Percentiles rank a stretch among this genome's conserved stretches.
phyloP scores from a whole-genome alignment of 1,284 basidiomycete genomes.

The Cerioporus squamosus region DNA sequence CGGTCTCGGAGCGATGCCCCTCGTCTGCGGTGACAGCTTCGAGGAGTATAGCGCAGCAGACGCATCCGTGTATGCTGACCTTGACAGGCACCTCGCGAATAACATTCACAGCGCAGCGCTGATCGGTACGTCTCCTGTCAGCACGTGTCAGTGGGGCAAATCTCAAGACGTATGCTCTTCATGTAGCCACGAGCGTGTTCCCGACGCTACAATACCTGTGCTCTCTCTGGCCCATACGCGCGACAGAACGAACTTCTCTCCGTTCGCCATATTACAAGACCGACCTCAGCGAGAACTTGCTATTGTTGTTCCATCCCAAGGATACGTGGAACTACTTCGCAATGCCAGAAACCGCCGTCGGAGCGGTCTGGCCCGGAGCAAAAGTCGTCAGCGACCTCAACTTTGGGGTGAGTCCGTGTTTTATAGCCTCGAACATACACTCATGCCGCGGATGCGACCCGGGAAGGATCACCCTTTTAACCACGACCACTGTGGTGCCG shows the following conservation, averaged over 20 bases:
- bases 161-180: neutral
- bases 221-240: neutral
- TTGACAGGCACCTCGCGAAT: neutral
- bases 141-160: neutral
- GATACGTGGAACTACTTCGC: neutral
- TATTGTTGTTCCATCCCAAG: neutral
- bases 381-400: neutral
- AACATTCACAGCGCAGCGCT: neutral
- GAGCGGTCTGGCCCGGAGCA: neutral
- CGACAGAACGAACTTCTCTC: neutral
- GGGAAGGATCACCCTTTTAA: too few species aligned
- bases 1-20: neutral
- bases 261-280: neutral
- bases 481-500: too few species aligned
- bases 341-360: neutral
- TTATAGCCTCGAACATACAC: too few species aligned
- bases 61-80: too few species aligned
- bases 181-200: neutral
- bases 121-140: neutral
- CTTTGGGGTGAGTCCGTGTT: neutral
- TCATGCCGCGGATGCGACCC: too few species aligned
- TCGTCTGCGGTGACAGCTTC: neutral
- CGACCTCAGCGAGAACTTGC: neutral
- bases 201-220: neutral
- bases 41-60: neutral